phyloP scores from a whole-genome alignment of 2,329 filamentous ascomycete species.

The Colletotrichum musicola region DNA sequence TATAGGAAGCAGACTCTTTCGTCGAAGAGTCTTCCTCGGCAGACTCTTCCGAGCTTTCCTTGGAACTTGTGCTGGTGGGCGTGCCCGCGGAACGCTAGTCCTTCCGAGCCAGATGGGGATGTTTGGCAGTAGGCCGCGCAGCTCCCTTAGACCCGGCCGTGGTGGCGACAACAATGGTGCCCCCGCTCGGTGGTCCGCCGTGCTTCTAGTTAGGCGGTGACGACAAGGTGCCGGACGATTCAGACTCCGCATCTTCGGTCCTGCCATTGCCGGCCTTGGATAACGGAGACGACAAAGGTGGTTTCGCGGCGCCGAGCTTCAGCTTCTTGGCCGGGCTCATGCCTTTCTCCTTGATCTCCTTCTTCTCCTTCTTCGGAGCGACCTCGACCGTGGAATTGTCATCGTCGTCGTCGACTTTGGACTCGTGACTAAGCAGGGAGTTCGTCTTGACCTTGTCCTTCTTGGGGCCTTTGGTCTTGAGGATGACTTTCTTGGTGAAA shows the following conservation, averaged over 20 bases:
- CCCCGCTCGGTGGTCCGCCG: conserved; percentile 12
- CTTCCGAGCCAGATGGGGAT: neutral
- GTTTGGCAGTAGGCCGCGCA: neutral
- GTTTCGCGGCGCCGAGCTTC: conserved; percentile 56
- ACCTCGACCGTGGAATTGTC: conserved; percentile 45
- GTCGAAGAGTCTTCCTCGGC: too few relatives aligned
- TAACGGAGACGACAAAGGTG: conserved; percentile 61
- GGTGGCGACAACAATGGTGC: neutral
- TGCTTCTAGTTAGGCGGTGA: conserved; percentile 57
- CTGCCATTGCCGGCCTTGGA: conserved; percentile 59
- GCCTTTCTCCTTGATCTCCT: conserved; percentile 45
- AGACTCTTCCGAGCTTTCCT: too few relatives aligned
- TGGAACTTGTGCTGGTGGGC: too few relatives aligned
- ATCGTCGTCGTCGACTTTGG: conserved; percentile 51
- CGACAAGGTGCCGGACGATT: conserved; percentile 68
- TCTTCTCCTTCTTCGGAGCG: conserved; percentile 55
- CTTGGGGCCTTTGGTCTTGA: conserved; percentile 67
- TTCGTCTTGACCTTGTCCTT: conserved; percentile 68
- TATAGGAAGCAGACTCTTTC: too few relatives aligned
- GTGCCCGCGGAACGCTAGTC: neutral
- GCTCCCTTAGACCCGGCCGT: neutral
- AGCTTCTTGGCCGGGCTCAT: conserved; percentile 58
- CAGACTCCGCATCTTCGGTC: conserved; percentile 64
- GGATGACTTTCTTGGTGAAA: conserved; percentile 66
- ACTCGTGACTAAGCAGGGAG: conserved; percentile 64